A percentile compares a stretch with the other conserved stretches of the same genome.
Conservation (phyloP, 2,329 filamentous ascomycete genomes). For the Leptographium radiaticola region DNA sequence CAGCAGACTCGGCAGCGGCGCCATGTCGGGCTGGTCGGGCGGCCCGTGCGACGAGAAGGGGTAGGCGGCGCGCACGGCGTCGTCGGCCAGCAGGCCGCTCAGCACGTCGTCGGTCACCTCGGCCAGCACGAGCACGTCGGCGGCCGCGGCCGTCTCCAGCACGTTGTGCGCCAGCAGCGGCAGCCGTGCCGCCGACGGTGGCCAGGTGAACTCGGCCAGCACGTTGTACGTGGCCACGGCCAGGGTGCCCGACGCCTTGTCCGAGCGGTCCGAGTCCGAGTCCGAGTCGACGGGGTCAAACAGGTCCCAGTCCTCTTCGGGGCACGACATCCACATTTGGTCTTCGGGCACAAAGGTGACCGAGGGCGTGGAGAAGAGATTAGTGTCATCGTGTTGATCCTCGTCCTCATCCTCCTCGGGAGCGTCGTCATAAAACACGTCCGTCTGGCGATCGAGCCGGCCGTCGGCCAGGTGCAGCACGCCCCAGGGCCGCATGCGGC, state of each 20-base stretch:
- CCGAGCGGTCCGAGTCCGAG: background rate
- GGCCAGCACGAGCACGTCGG: constrained; percentile 41
- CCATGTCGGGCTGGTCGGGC: constrained; percentile 34
- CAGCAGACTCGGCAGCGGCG: constrained; percentile 44
- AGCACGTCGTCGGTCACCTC: constrained; percentile 55
- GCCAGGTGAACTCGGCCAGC: constrained; percentile 35
- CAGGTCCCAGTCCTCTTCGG: constrained; percentile 2
- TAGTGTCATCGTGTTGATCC: background rate
- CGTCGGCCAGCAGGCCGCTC: constrained; percentile 34
- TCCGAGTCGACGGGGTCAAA: background rate
- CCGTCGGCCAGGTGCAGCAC: constrained; percentile 24
- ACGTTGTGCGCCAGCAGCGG: constrained; percentile 30
- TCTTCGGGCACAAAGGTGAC: constrained; percentile 7
- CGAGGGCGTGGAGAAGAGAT: constrained; percentile 3
- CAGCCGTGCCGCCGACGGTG: constrained; percentile 28
- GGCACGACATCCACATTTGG: constrained; percentile 3
- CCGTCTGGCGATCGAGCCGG: constrained; percentile 10
- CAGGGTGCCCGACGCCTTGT: constrained; percentile 10
- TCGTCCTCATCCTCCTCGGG: background rate
- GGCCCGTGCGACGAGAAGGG: constrained; percentile 45
- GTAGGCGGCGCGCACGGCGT: constrained; percentile 33
- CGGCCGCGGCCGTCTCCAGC: constrained; percentile 21
- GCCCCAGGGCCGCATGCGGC: constrained; percentile 45
- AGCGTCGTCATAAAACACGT: constrained; percentile 12
- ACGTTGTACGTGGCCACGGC: constrained; percentile 38